Base-by-base conservation (phyloP, 2,329 filamentous ascomycete species). In the Rhynchosporium agropyri region DNA sequence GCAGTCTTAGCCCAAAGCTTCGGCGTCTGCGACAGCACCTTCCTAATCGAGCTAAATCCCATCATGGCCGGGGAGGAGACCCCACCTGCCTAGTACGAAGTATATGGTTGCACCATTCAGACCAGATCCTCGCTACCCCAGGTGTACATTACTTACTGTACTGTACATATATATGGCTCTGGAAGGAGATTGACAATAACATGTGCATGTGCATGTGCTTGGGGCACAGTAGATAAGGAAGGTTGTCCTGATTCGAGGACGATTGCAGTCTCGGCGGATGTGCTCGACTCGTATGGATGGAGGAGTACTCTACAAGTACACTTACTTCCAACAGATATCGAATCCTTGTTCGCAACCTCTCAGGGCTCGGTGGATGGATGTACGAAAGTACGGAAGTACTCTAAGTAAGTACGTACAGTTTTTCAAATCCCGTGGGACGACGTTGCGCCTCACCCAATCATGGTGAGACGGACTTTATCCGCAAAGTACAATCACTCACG, bases 151-250 rank as follows among this genome's bases (percentile, higher is more conserved):
- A 20, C 20, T 20, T 20, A 20, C 20, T 20, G 20, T 20, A 20
- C 20, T 20, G 20, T n/a, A n/a, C n/a, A 33, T 45, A 26, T 7
- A 42, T 31, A 33, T 31, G 33, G 36, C 12, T 31, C 38, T 53
- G 36, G 33, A 53, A 38, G 38, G 9, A 50, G 15, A 43, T 42
- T 31, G 36, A 58, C 42, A 36, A 10, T 36, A 20, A 45, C 29
- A 51, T 20, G n/a, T 36, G 10, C 29, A 51, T 20, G n/a, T 36
- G 10, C 31, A 3, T 13, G 31, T n/a, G 13, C 13, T 49, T 15
- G n/a, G n/a, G 28, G 36, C 36, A 51, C 58, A n/a, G 48, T 10
- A 50, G 58, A 60, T 60, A 60, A 53, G 36, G 31, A 20, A 20
- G 8, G 26, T 13, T 12, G 20, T 20, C 26, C 20, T 60, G 58